Evolutionary conservation across 2,329 filamentous ascomycete species (phyloP).

Genomic region (Microdochium paspali): DNA sequence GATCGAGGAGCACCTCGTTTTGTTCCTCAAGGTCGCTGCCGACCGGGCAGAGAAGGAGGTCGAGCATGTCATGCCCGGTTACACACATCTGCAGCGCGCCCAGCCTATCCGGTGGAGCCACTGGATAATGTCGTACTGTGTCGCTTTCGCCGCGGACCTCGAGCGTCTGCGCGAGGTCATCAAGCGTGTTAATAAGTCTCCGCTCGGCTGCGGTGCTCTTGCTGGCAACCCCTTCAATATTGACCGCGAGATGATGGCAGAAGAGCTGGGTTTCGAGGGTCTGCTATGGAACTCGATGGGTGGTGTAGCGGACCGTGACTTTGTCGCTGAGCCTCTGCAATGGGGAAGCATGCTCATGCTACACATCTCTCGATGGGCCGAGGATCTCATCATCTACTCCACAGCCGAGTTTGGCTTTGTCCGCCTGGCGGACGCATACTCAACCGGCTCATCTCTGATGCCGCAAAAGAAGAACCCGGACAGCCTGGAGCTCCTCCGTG

Average conservation of each 20-base stretch:
- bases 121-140: constrained; percentile 62
- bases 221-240: constrained; percentile 70
- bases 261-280: constrained; percentile 63
- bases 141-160: constrained; percentile 57
- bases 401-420: constrained; percentile 70
- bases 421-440: constrained; percentile 68
- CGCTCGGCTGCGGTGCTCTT: constrained; percentile 61
- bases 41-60: constrained; percentile 60
- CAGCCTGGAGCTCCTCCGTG: constrained; percentile 60
- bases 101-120: constrained; percentile 66
- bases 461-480: constrained; percentile 81
- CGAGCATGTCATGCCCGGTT: constrained; percentile 64
- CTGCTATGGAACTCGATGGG: constrained; percentile 63
- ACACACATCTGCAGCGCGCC: constrained; percentile 69
- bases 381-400: constrained; percentile 69
- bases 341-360: constrained; percentile 62
- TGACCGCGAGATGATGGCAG: constrained; percentile 60
- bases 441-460: constrained; percentile 68
- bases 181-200: constrained; percentile 53
- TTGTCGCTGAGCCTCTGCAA: constrained; percentile 62
- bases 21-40: constrained; percentile 61
- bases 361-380: constrained; percentile 62
- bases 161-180: constrained; percentile 59
- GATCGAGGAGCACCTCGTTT: constrained; percentile 59
- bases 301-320: constrained; percentile 62